These are phyloP conservation scores for Hsuehochloa calcarea DNA, from an alignment of 176 grass and related monocot species.

Conservation along the genomic window DNA sequence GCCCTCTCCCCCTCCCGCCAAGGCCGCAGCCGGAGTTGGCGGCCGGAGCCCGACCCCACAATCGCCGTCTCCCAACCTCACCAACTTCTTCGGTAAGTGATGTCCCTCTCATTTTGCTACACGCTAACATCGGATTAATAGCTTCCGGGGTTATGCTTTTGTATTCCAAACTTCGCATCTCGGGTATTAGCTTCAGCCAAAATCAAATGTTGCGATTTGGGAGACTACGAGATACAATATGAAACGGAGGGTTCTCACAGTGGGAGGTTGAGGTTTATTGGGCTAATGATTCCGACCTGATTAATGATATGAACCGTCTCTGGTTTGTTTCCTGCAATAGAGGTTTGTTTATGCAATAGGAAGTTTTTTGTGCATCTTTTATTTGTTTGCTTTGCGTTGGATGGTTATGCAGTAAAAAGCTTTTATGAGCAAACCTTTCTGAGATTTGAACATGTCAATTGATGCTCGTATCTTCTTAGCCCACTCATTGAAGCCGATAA, in stretches of 20 bases:
- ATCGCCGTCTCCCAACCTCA: constrained; percentile 24
- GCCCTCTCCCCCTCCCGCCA: not conserved
- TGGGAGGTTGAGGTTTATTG: not conserved
- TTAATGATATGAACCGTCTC: not conserved
- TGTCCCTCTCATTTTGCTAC: not conserved
- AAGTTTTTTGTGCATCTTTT: not conserved
- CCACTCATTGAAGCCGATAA: not conserved
- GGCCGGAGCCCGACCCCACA: not conserved
- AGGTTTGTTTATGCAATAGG: not conserved
- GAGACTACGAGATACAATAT: not conserved
- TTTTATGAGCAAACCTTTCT: not conserved
- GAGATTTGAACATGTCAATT: not conserved
- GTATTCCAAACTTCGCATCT: not conserved
- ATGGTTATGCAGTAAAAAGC: not conserved
- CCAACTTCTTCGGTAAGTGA: constrained; percentile 37
- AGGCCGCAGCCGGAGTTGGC: not conserved
- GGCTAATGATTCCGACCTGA: not conserved
- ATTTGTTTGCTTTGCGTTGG: not conserved
- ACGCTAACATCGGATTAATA: not conserved
- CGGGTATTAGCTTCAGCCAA: not conserved
- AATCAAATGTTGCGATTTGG: not conserved
- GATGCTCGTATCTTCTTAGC: not conserved
- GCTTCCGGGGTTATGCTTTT: not conserved
- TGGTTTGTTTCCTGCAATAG: not conserved
- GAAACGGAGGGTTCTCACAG: not conserved